A percentile compares a stretch with the other conserved stretches of the same genome.
These are phyloP conservation scores for Suillus bovinus DNA, from an alignment of 768 basidiomycete species.

Conservation along the genomic window DNA sequence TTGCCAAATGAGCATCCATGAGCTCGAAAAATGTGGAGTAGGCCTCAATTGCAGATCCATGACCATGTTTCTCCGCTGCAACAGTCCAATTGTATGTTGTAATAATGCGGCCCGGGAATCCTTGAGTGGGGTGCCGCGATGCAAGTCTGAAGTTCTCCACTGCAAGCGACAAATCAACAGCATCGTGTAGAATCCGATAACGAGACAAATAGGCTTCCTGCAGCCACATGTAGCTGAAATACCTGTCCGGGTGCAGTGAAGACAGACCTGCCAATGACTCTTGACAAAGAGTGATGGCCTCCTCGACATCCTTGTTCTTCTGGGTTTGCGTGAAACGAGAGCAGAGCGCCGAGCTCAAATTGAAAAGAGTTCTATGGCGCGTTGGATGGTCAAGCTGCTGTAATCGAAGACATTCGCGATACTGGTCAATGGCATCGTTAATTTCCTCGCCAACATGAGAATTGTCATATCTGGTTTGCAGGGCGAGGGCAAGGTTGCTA, in stretches of 20 bases:
- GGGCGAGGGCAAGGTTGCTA: too few species aligned
- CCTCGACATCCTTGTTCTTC: too few species aligned
- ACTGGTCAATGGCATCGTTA: neutral
- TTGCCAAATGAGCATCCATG: neutral
- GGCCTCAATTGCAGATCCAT: neutral
- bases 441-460: neutral
- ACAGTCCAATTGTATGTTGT: too few species aligned
- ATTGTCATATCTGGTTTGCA: neutral
- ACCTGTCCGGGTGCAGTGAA: too few species aligned
- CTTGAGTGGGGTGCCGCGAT: neutral
- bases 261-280: too few species aligned
- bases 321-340: neutral
- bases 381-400: neutral
- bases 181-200: too few species aligned
- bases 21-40: neutral
- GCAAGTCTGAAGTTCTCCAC: neutral
- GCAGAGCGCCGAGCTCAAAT: neutral
- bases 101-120: neutral
- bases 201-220: too few species aligned
- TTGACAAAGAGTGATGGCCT: too few species aligned
- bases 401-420: neutral
- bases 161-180: too few species aligned
- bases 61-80: neutral
- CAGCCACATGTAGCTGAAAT: too few species aligned
- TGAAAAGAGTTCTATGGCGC: neutral